phyloP scores from a whole-genome alignment of 192 early-diverging fungal genomes.

The Coemansia sp. region DNA sequence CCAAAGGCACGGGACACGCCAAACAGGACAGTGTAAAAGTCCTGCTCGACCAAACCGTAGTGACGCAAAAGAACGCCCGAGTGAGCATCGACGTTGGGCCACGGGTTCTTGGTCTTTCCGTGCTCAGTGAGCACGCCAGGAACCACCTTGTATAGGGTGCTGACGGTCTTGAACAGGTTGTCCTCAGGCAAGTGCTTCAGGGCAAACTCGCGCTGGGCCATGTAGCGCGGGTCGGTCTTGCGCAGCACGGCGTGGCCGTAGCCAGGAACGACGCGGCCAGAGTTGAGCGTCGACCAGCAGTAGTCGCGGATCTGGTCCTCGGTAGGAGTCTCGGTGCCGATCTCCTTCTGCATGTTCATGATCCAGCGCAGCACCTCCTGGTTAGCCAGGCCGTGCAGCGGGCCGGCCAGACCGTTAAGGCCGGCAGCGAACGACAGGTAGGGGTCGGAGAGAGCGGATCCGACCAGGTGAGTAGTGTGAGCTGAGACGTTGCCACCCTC shows the following conservation, averaged over 20 bases:
- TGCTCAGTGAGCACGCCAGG: constrained; percentile 95
- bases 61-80: constrained; percentile 94
- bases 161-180: constrained; percentile 94
- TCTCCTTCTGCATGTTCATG: constrained; percentile 83
- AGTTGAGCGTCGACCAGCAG: constrained; percentile 93
- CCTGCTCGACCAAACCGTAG: constrained; percentile 95
- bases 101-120: constrained; percentile 99
- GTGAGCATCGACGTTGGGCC: constrained; percentile 99
- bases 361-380: constrained; percentile 99
- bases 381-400: constrained; percentile 99
- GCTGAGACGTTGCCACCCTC: constrained; percentile 99
- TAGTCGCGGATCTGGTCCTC: constrained; percentile 96
- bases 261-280: constrained; percentile 95
- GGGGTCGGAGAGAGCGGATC: constrained; percentile 96
- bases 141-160: constrained; percentile 94
- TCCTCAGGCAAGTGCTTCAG: constrained; percentile 96
- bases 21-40: constrained; percentile 99
- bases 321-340: constrained; percentile 77
- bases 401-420: constrained; percentile 96
- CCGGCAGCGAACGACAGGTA: constrained; percentile 97
- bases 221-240: constrained; percentile 97
- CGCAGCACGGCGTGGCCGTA: constrained; percentile 98
- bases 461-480: constrained; percentile 95
- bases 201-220: constrained; percentile 97
- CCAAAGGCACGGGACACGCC: constrained; percentile 98